phyloP scores from a whole-genome alignment of 305 asterid species.

The Ruellia speciosa region DNA sequence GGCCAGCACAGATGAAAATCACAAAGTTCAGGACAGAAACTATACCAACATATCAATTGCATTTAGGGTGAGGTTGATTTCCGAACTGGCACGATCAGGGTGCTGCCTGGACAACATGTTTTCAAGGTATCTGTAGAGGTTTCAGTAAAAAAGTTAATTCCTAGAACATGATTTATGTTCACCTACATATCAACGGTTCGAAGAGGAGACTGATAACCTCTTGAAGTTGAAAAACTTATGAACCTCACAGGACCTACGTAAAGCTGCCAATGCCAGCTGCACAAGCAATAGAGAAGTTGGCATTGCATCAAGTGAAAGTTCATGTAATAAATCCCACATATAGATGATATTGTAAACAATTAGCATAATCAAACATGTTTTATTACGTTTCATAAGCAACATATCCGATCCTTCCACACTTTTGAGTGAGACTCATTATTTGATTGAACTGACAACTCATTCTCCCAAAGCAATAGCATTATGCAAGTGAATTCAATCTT shows the following conservation, averaged over 20 bases:
- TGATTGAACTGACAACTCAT: too few relatives aligned
- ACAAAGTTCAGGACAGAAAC: neutral
- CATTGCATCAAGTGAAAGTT: neutral
- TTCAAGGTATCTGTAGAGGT: slow-evolving; percentile 48
- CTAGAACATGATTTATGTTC: slow-evolving; percentile 16
- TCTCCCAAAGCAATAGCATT: too few relatives aligned
- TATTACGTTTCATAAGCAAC: neutral
- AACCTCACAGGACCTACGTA: slow-evolving; percentile 47
- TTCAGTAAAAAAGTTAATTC: slow-evolving; percentile 21
- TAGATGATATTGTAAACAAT: too few relatives aligned
- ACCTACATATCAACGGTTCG: slow-evolving; percentile 1
- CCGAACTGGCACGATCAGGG: slow-evolving; percentile 44
- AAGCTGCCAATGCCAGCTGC: slow-evolving; percentile 84
- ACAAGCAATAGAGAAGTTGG: slow-evolving; percentile 17
- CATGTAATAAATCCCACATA: too few relatives aligned
- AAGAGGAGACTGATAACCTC: slow-evolving; percentile 39
- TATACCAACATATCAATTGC: slow-evolving; percentile 58
- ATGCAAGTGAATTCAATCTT: too few relatives aligned
- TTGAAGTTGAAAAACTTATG: slow-evolving; percentile 51
- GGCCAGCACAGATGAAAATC: neutral
- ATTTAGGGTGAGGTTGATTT: slow-evolving; percentile 34
- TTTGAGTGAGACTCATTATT: neutral
- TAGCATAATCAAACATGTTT: neutral
- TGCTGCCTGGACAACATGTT: slow-evolving; percentile 56
- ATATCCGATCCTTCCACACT: neutral